phyloP scores from a whole-genome alignment of 2,329 filamentous ascomycete species.

The Nannizziopsis arthrosporioides region DNA sequence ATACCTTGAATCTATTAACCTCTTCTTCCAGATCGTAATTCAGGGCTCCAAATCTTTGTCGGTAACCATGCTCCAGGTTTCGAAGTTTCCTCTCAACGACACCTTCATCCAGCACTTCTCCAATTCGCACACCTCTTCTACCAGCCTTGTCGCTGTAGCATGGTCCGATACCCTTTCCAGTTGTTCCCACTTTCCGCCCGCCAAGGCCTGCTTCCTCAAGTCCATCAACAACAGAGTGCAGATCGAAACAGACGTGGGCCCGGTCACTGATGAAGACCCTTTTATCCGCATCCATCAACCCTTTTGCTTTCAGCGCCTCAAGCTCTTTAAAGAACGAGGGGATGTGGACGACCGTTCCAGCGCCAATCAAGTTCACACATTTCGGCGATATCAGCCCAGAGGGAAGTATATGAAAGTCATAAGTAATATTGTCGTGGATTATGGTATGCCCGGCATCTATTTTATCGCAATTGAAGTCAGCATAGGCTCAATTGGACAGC shows the following conservation, averaged over 20 bases:
- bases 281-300: constrained; percentile 29
- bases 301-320: constrained; percentile 33
- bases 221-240: constrained; percentile 26
- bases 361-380: constrained; percentile 38
- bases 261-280: constrained; percentile 38
- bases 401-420: constrained; percentile 41
- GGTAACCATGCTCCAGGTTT: constrained; percentile 41
- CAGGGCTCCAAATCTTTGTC: constrained; percentile 48
- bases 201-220: constrained; percentile 36
- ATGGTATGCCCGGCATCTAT: constrained; percentile 39
- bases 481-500: not conserved
- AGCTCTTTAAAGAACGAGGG: constrained; percentile 41
- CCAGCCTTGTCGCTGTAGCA: constrained; percentile 54
- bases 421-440: constrained; percentile 36
- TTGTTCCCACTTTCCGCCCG: constrained; percentile 39
- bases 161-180: constrained; percentile 43
- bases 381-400: constrained; percentile 31
- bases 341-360: constrained; percentile 38
- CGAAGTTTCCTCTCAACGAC: constrained; percentile 46
- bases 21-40: constrained; percentile 51
- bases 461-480: not conserved
- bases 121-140: constrained; percentile 47
- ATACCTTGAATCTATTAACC: constrained; percentile 45
- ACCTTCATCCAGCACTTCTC: constrained; percentile 46
- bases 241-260: constrained; percentile 17